Percentiles rank a stretch among this genome's conserved stretches.
These are phyloP conservation scores for Trichoderma orchidacearum DNA, from an alignment of 495 filamentous ascomycete species.

Conservation along the genomic window DNA sequence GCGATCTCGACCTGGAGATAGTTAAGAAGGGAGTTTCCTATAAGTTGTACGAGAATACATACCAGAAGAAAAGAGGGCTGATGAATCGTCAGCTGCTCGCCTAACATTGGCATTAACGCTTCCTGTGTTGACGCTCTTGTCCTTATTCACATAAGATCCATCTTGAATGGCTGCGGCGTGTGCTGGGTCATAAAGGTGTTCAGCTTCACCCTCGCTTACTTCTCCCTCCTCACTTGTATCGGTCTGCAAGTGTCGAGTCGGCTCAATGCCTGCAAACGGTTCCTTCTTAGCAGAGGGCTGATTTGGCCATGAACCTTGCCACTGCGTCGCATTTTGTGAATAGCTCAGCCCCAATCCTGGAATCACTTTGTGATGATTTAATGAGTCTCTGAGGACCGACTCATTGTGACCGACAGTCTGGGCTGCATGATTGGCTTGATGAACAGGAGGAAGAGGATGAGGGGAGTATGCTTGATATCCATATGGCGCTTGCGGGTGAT, in stretches of 20 bases:
- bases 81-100: neutral
- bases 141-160: neutral
- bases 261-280: neutral
- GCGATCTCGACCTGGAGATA: slow-evolving; percentile 17
- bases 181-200: slow-evolving; percentile 29
- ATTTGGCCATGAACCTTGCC: neutral
- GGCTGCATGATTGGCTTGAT: neutral
- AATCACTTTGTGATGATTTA: neutral
- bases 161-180: slow-evolving; percentile 1
- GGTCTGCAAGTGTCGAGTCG: neutral
- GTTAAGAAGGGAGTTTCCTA: neutral
- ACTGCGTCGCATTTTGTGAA: neutral
- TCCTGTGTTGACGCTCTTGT: neutral
- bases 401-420: neutral
- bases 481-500: neutral
- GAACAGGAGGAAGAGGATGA: neutral
- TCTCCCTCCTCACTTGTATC: slow-evolving; percentile 55
- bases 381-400: neutral
- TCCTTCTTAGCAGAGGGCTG: neutral
- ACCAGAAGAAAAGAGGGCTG: neutral
- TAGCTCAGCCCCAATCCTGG: neutral
- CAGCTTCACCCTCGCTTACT: slow-evolving; percentile 51
- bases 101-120: neutral
- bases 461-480: neutral
- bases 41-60: neutral